A percentile compares a stretch with the other conserved stretches of the same genome.
These are phyloP conservation scores for Pythium scleroteichum DNA, from an alignment of 352 stramenopile species.

Conservation along the genomic window DNA sequence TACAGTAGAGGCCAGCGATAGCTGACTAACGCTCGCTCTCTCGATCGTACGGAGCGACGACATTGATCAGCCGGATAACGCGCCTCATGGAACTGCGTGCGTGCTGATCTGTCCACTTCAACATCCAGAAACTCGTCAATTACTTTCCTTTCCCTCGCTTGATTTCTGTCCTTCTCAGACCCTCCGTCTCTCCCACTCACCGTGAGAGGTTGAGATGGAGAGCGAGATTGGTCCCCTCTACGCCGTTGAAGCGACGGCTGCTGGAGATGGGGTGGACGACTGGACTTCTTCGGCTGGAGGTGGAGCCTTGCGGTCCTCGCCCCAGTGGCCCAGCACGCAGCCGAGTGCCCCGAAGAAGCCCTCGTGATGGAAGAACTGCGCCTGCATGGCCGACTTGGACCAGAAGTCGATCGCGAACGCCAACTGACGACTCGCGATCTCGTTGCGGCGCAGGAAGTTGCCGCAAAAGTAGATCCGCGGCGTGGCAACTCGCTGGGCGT, in stretches of 20 bases:
- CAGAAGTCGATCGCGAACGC: conserved; percentile 97
- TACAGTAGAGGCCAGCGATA: not conserved
- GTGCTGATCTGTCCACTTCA: conserved; percentile 13
- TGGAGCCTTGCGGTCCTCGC: conserved; percentile 5
- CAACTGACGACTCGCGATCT: conserved; percentile 88
- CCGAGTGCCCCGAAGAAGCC: conserved; percentile 98
- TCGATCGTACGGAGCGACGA: not conserved
- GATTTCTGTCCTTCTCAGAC: no score
- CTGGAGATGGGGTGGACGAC: not conserved
- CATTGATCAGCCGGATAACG: conserved; percentile 1
- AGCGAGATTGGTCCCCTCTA: no score
- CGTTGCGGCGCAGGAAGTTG: conserved; percentile 97
- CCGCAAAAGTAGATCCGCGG: conserved; percentile 94
- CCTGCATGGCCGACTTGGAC: conserved; percentile 90
- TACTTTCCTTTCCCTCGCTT: no score
- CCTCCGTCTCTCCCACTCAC: no score
- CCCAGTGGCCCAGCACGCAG: conserved; percentile 29
- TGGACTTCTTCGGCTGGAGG: not conserved
- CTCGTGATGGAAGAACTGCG: conserved; percentile 94
- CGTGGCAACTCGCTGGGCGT: conserved; percentile 92
- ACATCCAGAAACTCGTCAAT: conserved; percentile 5
- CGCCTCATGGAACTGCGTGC: not conserved
- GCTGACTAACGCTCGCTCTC: not conserved
- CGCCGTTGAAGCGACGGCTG: not conserved
- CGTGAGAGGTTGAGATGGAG: not conserved